Conservation (phyloP, 441 rosid species). For the Populus trichocarpa region DNA sequence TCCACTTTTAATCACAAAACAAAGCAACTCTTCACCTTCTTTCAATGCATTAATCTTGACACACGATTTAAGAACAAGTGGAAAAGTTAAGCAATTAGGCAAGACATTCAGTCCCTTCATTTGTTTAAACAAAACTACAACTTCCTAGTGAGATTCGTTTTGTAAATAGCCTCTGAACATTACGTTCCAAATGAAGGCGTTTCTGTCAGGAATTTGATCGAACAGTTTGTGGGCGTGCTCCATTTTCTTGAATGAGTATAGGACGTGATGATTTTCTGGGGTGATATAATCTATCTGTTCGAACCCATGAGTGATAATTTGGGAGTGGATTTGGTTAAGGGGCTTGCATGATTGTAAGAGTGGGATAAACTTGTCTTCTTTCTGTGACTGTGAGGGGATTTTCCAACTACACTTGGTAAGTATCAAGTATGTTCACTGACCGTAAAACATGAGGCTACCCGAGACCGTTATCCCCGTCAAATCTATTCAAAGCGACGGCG, state of each 20-base stretch:
- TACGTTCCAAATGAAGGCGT: constrained; percentile 46
- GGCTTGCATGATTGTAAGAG: constrained; percentile 55
- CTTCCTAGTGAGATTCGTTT: constrained; percentile 30
- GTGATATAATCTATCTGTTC: constrained; percentile 32
- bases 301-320: constrained; percentile 36
- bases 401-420: constrained; percentile 7
- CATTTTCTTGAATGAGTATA: constrained; percentile 28
- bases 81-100: constrained; percentile 62
- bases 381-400: constrained; percentile 25
- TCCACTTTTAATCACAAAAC: constrained; percentile 51
- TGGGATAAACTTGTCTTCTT: constrained; percentile 43
- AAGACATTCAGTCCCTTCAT: constrained; percentile 41
- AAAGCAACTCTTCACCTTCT: constrained; percentile 54
- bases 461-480: no score
- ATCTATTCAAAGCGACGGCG: no score
- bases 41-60: constrained; percentile 34
- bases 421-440: constrained; percentile 26
- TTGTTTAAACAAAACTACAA: constrained; percentile 33
- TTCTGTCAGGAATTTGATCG: constrained; percentile 47
- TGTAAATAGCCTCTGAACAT: constrained; percentile 46
- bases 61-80: constrained; percentile 50
- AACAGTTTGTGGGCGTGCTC: constrained; percentile 52
- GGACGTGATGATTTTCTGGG: constrained; percentile 36
- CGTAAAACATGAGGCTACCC: no score
- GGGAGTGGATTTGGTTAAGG: constrained; percentile 44